phyloP scores from a whole-genome alignment of 2,329 filamentous ascomycete genomes.

The Pseudopyricularia cyperi region DNA sequence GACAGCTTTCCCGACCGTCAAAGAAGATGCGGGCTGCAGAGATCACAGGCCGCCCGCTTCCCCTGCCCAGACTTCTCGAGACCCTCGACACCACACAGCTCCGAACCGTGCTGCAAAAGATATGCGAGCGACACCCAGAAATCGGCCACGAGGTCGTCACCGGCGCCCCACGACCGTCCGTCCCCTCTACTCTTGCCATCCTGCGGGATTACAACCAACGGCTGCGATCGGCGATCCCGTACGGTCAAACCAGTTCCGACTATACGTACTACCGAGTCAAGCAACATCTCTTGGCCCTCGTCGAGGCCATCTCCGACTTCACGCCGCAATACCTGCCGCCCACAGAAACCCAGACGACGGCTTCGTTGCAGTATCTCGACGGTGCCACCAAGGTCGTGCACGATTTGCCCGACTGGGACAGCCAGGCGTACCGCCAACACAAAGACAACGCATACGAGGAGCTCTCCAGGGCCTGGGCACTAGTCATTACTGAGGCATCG shows the following conservation, averaged over 20 bases:
- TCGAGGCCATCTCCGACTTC: slow-evolving; percentile 86
- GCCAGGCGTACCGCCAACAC: slow-evolving; percentile 75
- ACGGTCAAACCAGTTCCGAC: slow-evolving; percentile 74
- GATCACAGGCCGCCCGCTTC: slow-evolving; percentile 41
- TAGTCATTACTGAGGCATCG: slow-evolving; percentile 80
- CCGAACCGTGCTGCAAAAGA: slow-evolving; percentile 72
- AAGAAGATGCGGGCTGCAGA: slow-evolving; percentile 56
- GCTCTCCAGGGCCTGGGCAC: slow-evolving; percentile 82
- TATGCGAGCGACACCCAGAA: slow-evolving; percentile 80
- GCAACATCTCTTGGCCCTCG: slow-evolving; percentile 63
- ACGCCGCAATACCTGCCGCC: slow-evolving; percentile 93
- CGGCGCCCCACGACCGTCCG: slow-evolving; percentile 76
- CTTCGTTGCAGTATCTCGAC: slow-evolving; percentile 78
- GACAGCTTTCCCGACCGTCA: slow-evolving; percentile 52
- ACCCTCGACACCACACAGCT: slow-evolving; percentile 80
- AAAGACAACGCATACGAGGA: slow-evolving; percentile 96
- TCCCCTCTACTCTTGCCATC: slow-evolving; percentile 66
- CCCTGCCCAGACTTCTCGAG: slow-evolving; percentile 68
- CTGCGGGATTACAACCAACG: slow-evolving; percentile 67
- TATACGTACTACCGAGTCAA: slow-evolving; percentile 92
- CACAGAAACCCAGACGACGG: slow-evolving; percentile 69
- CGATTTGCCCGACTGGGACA: slow-evolving; percentile 80
- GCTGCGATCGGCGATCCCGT: slow-evolving; percentile 70
- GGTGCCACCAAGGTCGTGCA: slow-evolving; percentile 85
- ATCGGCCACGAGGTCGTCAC: slow-evolving; percentile 75